Percentiles rank a stretch among this genome's conserved stretches.
These are phyloP conservation scores for Aspergillus tamarii DNA, from an alignment of 2,329 filamentous ascomycete genomes.

Conservation along the genomic window DNA sequence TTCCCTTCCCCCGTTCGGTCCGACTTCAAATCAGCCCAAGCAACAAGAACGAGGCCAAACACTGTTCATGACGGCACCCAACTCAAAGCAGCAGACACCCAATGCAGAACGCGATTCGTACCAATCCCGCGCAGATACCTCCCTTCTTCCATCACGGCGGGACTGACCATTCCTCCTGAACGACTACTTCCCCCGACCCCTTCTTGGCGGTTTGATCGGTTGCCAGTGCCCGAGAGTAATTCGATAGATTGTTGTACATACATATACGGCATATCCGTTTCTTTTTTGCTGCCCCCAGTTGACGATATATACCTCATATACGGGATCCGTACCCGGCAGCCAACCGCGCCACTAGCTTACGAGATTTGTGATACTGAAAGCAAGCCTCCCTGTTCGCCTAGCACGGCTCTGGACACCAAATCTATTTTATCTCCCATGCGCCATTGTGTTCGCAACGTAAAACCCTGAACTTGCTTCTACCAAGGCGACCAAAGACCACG, in stretches of 20 bases:
- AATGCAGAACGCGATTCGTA: constrained; percentile 27
- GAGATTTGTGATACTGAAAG: not conserved
- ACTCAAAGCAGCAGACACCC: constrained; percentile 12
- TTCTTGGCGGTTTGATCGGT: not conserved
- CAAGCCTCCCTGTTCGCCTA: not conserved
- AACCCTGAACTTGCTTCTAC: constrained; percentile 3
- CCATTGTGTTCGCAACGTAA: constrained; percentile 8
- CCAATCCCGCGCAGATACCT: constrained; percentile 27
- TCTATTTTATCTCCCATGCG: constrained; percentile 11
- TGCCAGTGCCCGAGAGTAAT: constrained; percentile 3
- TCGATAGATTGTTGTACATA: constrained; percentile 7
- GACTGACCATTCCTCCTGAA: constrained; percentile 16
- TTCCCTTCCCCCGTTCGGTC: not conserved
- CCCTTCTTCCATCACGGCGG: constrained; percentile 31
- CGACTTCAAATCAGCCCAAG: constrained; percentile 10
- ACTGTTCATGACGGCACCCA: constrained; percentile 1
- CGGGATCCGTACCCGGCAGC: not conserved
- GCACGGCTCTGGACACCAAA: not conserved
- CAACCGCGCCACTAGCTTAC: not conserved
- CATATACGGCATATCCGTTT: constrained; percentile 5
- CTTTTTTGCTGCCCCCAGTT: not conserved
- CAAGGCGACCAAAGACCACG: constrained; percentile 2
- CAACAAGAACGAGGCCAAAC: constrained; percentile 6
- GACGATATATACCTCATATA: not conserved
- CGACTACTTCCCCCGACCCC: not conserved